Percentiles rank a stretch among this genome's conserved stretches.
These are phyloP conservation scores for Tulasnella sp. DNA, from an alignment of 768 basidiomycete genomes.

Conservation along the genomic window DNA sequence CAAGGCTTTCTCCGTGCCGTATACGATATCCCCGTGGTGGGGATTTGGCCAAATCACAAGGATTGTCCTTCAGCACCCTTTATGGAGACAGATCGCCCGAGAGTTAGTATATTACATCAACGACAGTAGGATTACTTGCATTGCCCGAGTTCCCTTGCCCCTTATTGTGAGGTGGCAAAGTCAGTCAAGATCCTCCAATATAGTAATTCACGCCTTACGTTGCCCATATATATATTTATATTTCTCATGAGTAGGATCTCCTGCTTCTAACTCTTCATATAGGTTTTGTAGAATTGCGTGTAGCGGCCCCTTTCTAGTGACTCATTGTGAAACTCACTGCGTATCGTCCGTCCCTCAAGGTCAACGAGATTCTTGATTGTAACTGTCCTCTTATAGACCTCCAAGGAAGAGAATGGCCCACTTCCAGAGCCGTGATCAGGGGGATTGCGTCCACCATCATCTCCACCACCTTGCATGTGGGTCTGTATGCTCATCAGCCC, in stretches of 20 bases:
- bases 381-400: slow-evolving; percentile 18
- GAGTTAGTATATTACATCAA: slow-evolving; percentile 11
- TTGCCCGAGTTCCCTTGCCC: slow-evolving; percentile 24
- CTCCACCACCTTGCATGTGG: slow-evolving; percentile 5
- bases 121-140: slow-evolving; percentile 26
- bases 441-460: slow-evolving; percentile 3
- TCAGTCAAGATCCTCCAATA: not conserved
- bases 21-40: not conserved
- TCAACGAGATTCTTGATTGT: slow-evolving; percentile 23
- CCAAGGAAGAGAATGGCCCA: slow-evolving; percentile 8
- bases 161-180: slow-evolving; percentile 6
- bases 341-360: slow-evolving; percentile 25
- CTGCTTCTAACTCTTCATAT: slow-evolving; percentile 23
- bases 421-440: slow-evolving; percentile 16
- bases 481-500: slow-evolving; percentile 31
- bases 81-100: slow-evolving; percentile 8
- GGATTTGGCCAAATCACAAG: slow-evolving; percentile 23
- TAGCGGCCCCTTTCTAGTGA: not conserved
- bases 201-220: slow-evolving; percentile 24
- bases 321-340: not conserved
- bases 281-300: not conserved
- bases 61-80: slow-evolving; percentile 27
- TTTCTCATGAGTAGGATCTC: slow-evolving; percentile 28
- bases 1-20: not conserved
- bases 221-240: slow-evolving; percentile 36